These are phyloP conservation scores for Phlebiopsis flavidoalba DNA, from an alignment of 768 basidiomycete genomes.

Conservation along the genomic window DNA sequence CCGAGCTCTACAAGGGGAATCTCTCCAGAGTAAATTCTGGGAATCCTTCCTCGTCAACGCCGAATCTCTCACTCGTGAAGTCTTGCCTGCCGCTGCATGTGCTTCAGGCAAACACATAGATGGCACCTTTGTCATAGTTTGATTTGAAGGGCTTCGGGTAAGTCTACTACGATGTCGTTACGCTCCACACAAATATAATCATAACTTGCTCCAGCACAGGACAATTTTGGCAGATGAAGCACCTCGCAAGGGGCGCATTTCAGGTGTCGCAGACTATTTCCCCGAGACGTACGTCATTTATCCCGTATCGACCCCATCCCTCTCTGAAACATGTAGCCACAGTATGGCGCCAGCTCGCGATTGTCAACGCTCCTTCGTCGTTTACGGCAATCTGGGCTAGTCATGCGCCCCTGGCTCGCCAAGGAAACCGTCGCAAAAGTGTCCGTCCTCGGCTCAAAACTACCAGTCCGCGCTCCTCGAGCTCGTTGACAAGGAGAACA, in stretches of 20 bases:
- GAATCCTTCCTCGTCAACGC: constrained; percentile 58
- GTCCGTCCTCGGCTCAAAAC: constrained; percentile 56
- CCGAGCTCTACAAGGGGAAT: constrained; percentile 26
- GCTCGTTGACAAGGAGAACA: constrained; percentile 57
- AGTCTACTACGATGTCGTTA: constrained; percentile 11
- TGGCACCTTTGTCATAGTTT: constrained; percentile 57
- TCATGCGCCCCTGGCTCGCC: constrained; percentile 67
- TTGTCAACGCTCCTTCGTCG: constrained; percentile 68
- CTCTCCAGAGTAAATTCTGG: constrained; percentile 33
- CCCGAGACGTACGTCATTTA: constrained; percentile 60
- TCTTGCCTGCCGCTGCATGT: constrained; percentile 61
- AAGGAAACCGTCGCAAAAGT: constrained; percentile 70
- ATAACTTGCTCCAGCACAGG: constrained; percentile 35
- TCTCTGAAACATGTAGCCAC: not conserved
- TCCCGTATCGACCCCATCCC: not conserved
- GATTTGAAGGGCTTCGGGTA: constrained; percentile 71
- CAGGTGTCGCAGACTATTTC: constrained; percentile 77
- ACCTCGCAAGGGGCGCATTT: constrained; percentile 55
- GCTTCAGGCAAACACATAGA: constrained; percentile 46
- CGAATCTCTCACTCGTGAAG: constrained; percentile 59
- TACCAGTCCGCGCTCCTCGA: constrained; percentile 53
- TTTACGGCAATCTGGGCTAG: constrained; percentile 70
- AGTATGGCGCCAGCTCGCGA: constrained; percentile 71
- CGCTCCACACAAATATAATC: not conserved
- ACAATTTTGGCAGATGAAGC: constrained; percentile 76